These are phyloP conservation scores for Symbiodinium pilosum DNA, from an alignment of 73 alveolate species.

Conservation along the genomic window DNA sequence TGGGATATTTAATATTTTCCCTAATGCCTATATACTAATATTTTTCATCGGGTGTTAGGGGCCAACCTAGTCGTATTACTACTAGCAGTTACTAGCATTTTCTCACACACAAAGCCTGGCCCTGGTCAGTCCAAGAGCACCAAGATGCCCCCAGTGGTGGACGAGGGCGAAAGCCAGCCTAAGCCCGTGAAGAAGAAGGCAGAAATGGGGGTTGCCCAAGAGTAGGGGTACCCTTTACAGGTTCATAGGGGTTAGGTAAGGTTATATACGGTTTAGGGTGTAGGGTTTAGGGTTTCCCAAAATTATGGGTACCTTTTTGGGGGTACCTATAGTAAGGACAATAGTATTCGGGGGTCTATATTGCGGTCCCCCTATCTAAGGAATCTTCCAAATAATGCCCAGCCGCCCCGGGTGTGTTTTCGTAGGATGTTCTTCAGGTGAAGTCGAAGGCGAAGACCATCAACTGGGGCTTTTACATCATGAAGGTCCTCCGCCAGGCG, in stretches of 20 bases:
- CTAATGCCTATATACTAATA: background rate
- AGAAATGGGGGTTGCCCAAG: too few relatives aligned
- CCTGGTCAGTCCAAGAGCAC: slow-evolving; percentile 79
- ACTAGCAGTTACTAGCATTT: background rate
- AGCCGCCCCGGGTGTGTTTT: background rate
- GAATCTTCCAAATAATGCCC: too few relatives aligned
- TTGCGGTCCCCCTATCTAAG: too few relatives aligned
- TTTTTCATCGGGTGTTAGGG: background rate
- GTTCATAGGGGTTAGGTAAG: too few relatives aligned
- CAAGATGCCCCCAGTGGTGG: slow-evolving; percentile 87
- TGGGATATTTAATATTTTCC: background rate
- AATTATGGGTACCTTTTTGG: too few relatives aligned
- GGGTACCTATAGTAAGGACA: too few relatives aligned
- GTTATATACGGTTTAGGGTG: too few relatives aligned
- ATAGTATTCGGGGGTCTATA: too few relatives aligned
- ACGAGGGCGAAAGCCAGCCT: slow-evolving; percentile 78
- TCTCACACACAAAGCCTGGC: background rate
- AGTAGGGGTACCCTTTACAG: too few relatives aligned
- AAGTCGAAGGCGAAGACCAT: slow-evolving; percentile 40
- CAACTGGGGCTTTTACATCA: slow-evolving; percentile 79
- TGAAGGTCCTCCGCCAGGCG: slow-evolving; percentile 75
- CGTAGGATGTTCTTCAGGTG: background rate
- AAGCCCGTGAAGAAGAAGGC: slow-evolving; percentile 93
- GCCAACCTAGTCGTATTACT: background rate
- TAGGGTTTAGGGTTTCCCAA: too few relatives aligned